phyloP scores from a whole-genome alignment of 2,329 filamentous ascomycete genomes.

The Cadophora luteo-olivacea region DNA sequence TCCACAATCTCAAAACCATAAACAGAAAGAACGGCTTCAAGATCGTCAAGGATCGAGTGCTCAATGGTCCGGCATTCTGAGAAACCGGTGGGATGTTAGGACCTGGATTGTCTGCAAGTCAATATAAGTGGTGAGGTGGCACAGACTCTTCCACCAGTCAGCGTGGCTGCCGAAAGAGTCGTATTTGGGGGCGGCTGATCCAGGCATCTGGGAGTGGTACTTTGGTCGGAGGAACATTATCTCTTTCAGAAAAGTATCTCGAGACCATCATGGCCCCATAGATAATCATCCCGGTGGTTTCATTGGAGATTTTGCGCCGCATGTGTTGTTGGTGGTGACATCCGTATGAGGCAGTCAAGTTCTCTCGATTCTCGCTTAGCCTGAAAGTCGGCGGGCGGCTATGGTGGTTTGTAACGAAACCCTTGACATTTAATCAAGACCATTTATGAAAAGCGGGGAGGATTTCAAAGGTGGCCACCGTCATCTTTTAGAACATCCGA shows the following conservation, averaged over 20 bases:
- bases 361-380: conserved; percentile 10
- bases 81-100: neutral
- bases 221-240: neutral
- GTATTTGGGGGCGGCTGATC: neutral
- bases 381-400: neutral
- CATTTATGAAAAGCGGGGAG: neutral
- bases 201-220: neutral
- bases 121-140: conserved; percentile 1
- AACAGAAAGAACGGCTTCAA: neutral
- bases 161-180: neutral
- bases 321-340: neutral
- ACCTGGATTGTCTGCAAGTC: conserved; percentile 1
- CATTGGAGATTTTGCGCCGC: neutral
- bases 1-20: neutral
- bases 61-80: neutral
- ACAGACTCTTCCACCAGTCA: neutral
- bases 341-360: neutral
- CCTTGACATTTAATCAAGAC: neutral
- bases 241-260: neutral
- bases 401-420: neutral
- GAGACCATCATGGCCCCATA: neutral
- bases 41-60: too few species aligned
- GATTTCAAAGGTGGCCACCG: neutral
- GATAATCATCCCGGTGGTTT: neutral
- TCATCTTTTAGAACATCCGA: neutral